A percentile compares a stretch with the other conserved stretches of the same genome.
Conservation (phyloP, 352 stramenopile genomes). For the Phytophthora fragariaefolia region DNA sequence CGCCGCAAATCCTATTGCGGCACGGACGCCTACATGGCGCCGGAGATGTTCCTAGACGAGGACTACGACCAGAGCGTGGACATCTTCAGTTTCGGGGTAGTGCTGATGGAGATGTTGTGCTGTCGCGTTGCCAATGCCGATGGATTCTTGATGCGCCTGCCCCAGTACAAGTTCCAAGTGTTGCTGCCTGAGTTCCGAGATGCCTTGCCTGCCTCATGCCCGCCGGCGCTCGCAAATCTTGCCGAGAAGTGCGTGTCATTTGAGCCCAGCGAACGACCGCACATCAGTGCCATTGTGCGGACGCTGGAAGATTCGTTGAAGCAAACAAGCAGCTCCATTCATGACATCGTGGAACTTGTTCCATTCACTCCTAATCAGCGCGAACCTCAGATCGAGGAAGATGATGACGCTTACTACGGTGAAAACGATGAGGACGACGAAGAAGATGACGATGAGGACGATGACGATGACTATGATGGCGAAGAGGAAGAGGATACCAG, state of each 20-base stretch:
- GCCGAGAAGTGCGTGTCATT: slow-evolving; percentile 82
- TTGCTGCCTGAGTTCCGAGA: slow-evolving; percentile 67
- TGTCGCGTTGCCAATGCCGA: slow-evolving; percentile 82
- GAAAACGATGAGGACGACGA: slow-evolving; percentile 64
- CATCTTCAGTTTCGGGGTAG: slow-evolving; percentile 86
- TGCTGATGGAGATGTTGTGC: slow-evolving; percentile 90
- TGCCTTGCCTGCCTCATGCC: slow-evolving; percentile 67
- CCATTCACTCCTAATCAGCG: slow-evolving; percentile 66
- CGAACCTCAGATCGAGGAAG: slow-evolving; percentile 69
- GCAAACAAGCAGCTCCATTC: slow-evolving; percentile 28
- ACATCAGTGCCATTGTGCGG: slow-evolving; percentile 51
- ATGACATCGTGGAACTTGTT: slow-evolving; percentile 54
- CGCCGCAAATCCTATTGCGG: slow-evolving; percentile 88
- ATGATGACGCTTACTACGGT: slow-evolving; percentile 60
- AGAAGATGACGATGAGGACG: slow-evolving; percentile 44
- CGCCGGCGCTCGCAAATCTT: slow-evolving; percentile 57
- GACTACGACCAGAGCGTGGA: slow-evolving; percentile 88
- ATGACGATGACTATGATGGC: slow-evolving; percentile 33
- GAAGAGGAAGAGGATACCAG: slow-evolving; percentile 45
- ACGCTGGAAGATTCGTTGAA: slow-evolving; percentile 54
- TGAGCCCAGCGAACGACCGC: slow-evolving; percentile 71
- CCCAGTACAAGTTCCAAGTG: slow-evolving; percentile 85
- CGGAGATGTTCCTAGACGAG: slow-evolving; percentile 86
- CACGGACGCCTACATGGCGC: slow-evolving; percentile 87
- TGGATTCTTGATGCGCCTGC: slow-evolving; percentile 80